phyloP scores from a whole-genome alignment of 768 basidiomycete species.

The Calocera cornea region DNA sequence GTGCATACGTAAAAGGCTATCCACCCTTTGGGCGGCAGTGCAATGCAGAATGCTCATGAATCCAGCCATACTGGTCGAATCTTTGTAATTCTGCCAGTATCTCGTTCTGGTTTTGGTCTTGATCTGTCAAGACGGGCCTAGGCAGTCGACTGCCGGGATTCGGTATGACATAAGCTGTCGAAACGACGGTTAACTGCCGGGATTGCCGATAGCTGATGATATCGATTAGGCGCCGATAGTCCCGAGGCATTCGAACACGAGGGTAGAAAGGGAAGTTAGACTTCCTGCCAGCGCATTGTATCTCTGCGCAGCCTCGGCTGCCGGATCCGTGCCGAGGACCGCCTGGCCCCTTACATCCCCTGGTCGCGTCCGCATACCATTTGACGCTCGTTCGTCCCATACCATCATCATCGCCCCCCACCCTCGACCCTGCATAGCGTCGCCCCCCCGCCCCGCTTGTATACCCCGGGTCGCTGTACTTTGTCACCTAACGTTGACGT shows the following conservation, averaged over 20 bases:
- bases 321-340: neutral
- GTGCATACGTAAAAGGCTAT: neutral
- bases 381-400: conserved; percentile 1
- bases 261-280: neutral
- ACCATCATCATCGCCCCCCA: neutral
- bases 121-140: no score
- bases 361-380: neutral
- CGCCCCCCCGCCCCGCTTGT: neutral
- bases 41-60: neutral
- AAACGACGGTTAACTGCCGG: no score
- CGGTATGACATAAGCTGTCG: no score
- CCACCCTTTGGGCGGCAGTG: neutral
- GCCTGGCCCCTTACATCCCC: neutral
- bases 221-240: neutral
- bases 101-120: no score
- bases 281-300: neutral
- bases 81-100: no score
- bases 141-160: no score
- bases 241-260: neutral
- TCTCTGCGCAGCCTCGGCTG: neutral
- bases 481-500: neutral
- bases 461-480: neutral
- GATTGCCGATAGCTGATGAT: neutral
- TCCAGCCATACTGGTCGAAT: no score
- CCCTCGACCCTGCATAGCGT: neutral